Evolutionary conservation across 768 basidiomycete genomes (phyloP).

Genomic region (Amanita molliuscula): DNA sequence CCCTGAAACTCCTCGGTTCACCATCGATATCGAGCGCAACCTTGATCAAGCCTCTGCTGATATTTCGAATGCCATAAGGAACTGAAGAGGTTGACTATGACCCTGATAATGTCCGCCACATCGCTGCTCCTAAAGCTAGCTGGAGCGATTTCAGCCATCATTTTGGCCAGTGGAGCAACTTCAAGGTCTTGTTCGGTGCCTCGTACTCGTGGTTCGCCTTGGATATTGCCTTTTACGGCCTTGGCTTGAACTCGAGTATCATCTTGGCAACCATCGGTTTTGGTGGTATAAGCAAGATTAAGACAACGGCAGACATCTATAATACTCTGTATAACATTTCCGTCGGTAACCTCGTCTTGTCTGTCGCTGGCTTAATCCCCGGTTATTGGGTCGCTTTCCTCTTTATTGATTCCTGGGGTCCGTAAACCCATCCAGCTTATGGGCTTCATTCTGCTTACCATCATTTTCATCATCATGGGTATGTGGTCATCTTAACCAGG

Average conservation of each 20-base stretch:
- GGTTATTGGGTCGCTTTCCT: conserved; percentile 64
- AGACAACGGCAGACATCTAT: conserved; percentile 33
- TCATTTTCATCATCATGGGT: conserved; percentile 65
- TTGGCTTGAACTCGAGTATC: conserved; percentile 74
- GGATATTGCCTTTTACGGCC: conserved; percentile 83
- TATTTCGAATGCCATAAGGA: conserved; percentile 56
- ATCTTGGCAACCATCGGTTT: conserved; percentile 72
- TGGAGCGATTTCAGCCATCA: conserved; percentile 56
- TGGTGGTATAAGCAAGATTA: conserved; percentile 29
- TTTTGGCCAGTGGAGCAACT: conserved; percentile 69
- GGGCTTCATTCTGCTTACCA: conserved; percentile 61
- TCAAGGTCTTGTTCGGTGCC: conserved; percentile 69
- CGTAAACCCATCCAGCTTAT: conserved; percentile 76
- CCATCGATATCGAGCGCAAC: conserved; percentile 89
- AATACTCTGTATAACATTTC: conserved; percentile 51
- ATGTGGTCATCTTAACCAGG: conserved; percentile 11
- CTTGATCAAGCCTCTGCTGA: conserved; percentile 65
- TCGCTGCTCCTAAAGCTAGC: conserved; percentile 58
- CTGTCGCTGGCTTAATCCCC: conserved; percentile 72
- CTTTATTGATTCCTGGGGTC: conserved; percentile 69
- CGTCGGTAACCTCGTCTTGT: conserved; percentile 69
- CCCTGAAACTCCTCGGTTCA: conserved; percentile 84
- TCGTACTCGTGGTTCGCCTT: conserved; percentile 87
- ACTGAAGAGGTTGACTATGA: conserved; percentile 36
- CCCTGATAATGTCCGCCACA: conserved; percentile 50